Evolutionary conservation across 2,329 filamentous ascomycete genomes (phyloP), one percentile per base, ranked within the genome.

Genomic region (Thielaviopsis musarum): DNA sequence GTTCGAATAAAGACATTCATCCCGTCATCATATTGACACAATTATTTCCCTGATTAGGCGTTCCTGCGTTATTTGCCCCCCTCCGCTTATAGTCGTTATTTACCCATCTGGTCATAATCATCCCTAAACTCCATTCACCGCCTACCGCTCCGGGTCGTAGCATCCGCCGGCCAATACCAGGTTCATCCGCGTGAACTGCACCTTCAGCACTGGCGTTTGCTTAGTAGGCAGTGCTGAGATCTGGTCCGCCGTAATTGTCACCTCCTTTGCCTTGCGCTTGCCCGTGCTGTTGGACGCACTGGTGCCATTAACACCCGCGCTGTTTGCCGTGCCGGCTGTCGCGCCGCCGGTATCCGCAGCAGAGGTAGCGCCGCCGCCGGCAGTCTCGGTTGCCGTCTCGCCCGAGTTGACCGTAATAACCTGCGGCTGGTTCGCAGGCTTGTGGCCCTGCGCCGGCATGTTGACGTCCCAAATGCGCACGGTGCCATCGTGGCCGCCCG

Each of bases 161-260:
- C 80, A 84, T 24, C 91, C 89, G 54, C 87, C 89, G 22, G 90
- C 90, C 62, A 97, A 77, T 13, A 96, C 85, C 64, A 97, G 72
- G 69, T 98, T 98, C 88, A 95, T 96, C 62, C 89, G 78, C 3
- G 93, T 97, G 67, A 96, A 96, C 67, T 86, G 82, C 58, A 95
- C 91, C 72, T 91, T 93, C 71, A 94, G 88, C 12, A 97, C 88
- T 0, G 91, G 91, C 17, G 87, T 91, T 73, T 95, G 95, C 79
- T 98, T 98, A 3, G 93, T 97, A 0, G 89, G 84, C 69, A 96
- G 97, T 0, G 88, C 91, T 64, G 83, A 89, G 72, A 98, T 94
- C 72, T 97, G 93, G 68, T 98, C 93, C 0, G 90, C 85, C 0
- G 86, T 91, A 52, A 95, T 86, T 66, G 88, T 88, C 3, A 90